Evolutionary conservation across 768 basidiomycete species (phyloP).

Genomic region (Termitomyces sp.): DNA sequence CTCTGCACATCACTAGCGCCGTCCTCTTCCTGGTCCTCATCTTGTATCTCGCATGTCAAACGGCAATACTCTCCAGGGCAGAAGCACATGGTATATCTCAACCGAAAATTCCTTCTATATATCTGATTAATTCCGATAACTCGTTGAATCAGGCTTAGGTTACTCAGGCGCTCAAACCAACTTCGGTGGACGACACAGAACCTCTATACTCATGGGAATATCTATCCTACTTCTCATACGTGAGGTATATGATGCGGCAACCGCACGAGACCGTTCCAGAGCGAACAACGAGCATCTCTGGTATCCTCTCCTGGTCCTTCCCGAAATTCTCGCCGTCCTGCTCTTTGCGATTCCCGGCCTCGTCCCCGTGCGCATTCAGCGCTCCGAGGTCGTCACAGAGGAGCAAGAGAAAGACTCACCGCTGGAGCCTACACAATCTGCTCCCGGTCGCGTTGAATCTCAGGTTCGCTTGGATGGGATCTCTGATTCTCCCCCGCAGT

Average conservation of each 20-base stretch:
- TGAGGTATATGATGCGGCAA: background rate
- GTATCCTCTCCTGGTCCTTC: slow-evolving; percentile 3
- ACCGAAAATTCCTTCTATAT: background rate
- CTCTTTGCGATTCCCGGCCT: slow-evolving; percentile 4
- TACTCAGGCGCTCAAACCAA: background rate
- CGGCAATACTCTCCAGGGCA: background rate
- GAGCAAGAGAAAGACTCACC: background rate
- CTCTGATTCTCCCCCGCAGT: background rate
- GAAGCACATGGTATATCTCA: background rate
- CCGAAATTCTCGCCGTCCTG: slow-evolving; percentile 3
- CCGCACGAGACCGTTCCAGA: background rate
- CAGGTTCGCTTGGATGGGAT: background rate
- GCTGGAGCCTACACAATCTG: background rate
- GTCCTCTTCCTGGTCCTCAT: slow-evolving; percentile 2
- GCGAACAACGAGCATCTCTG: slow-evolving; percentile 8
- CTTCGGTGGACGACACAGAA: background rate
- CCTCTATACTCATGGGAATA: background rate
- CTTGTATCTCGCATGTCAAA: background rate
- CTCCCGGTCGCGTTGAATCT: background rate
- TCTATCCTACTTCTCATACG: slow-evolving; percentile 2
- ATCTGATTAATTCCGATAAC: background rate
- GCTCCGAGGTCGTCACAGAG: background rate
- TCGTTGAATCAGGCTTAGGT: background rate
- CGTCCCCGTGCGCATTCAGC: background rate
- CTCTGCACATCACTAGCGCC: slow-evolving; percentile 1